Base-by-base conservation (phyloP, 768 basidiomycete species). In the Leucosporidium yakuticum region DNA sequence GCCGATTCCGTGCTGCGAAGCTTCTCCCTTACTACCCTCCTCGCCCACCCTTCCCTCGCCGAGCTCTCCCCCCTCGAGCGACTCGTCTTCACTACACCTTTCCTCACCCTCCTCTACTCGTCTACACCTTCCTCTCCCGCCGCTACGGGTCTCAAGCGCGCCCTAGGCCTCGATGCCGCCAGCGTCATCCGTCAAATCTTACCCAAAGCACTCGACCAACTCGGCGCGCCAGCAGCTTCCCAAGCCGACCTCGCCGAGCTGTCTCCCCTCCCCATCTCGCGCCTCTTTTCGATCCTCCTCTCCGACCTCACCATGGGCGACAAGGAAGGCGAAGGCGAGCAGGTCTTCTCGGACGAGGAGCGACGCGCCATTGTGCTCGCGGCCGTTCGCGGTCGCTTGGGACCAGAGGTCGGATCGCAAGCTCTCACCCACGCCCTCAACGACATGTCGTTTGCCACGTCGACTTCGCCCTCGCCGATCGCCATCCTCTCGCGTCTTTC, bases 1-100 rank as follows among this genome's bases (percentile, higher is more conserved):
- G 89, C 92, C 77, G 90, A 88, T 56, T 88, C 91, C 69, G 81
- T 86, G 62, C 90, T 92, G 78, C 85, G 88, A 65, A 83, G 87
- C 75, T 91, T 93, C 75, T 90, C 91, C 82, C 83, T 94, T 60
- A 80, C 84, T 67, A 85, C 89, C 80, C 92, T 92, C 75, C 83
- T 84, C 68, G 89, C 92, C 81, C 86, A 90, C 67, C 81, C 91
- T 50, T 19, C 34, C 19, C 54, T 65, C 49, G 11, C 47, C 63
- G 88, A 88, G 61, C 82, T 93, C 55, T 84, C 87, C 55, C 85
- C 91, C 25, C 84, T 92, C 64, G 91, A 92, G 79, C 83, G 85
- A 60, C 81, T 93, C 65, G 84, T 93, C 47, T 83, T 92, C 29
- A 86, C 87, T 39, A 85, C 89, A 27, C 85, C 89, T 60, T 84